phyloP scores from a whole-genome alignment of 305 asterid species.

The Rubia balearica region DNA sequence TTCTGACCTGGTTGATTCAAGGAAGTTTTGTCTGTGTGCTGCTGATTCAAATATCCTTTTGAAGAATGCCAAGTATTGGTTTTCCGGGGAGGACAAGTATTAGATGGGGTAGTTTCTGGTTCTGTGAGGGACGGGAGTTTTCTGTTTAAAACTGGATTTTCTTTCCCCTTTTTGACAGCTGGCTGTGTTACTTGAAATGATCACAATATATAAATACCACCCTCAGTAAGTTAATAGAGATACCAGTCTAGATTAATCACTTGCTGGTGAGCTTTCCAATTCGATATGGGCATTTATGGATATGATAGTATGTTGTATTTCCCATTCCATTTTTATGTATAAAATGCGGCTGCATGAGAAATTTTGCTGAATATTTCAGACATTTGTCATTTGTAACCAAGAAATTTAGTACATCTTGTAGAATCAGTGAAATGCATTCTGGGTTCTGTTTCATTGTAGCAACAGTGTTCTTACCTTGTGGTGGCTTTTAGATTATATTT shows the following conservation, averaged over 20 bases:
- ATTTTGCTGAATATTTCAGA: constrained; percentile 30
- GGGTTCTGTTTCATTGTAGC: background rate
- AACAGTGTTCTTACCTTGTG: background rate
- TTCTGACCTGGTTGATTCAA: constrained; percentile 20
- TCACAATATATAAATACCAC: background rate
- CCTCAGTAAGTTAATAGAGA: constrained; percentile 26
- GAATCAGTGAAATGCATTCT: background rate
- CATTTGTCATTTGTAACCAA: constrained; percentile 11
- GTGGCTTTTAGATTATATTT: no score
- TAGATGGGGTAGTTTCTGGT: constrained; percentile 18
- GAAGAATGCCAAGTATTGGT: constrained; percentile 1
- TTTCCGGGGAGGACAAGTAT: constrained; percentile 20
- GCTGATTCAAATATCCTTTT: background rate
- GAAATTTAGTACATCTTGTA: background rate
- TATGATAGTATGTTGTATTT: constrained; percentile 44
- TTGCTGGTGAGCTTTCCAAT: constrained; percentile 22
- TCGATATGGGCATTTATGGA: background rate
- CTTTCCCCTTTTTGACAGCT: constrained; percentile 11
- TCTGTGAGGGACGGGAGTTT: constrained; percentile 21
- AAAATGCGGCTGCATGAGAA: constrained; percentile 35
- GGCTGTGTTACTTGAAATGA: constrained; percentile 16
- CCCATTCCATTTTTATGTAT: constrained; percentile 36
- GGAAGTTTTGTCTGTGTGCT: constrained; percentile 9
- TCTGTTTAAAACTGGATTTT: constrained; percentile 15
- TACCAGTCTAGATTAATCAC: constrained; percentile 28